Percentiles rank a stretch among this genome's conserved stretches.
These are phyloP conservation scores for Claviceps pusilla DNA, from an alignment of 2,329 filamentous ascomycete genomes.

Conservation along the genomic window DNA sequence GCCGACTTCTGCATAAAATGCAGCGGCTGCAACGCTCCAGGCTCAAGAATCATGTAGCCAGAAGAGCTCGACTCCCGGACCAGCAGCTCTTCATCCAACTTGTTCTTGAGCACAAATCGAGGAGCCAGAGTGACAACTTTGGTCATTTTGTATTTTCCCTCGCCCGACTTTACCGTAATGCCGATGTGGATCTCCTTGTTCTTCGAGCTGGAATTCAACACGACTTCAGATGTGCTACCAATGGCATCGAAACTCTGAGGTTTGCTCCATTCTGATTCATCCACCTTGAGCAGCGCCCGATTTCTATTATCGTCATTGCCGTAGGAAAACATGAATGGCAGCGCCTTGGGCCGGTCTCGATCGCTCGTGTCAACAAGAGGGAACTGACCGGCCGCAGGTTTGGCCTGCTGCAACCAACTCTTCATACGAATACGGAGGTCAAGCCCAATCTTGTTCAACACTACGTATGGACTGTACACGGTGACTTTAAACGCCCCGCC, in stretches of 20 bases:
- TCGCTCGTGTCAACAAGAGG: slow-evolving; percentile 35
- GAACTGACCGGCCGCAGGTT: slow-evolving; percentile 68
- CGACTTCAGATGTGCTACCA: slow-evolving; percentile 78
- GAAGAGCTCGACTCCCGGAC: slow-evolving; percentile 87
- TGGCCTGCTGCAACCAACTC: slow-evolving; percentile 70
- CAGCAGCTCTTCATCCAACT: slow-evolving; percentile 73
- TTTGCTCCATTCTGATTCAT: slow-evolving; percentile 89
- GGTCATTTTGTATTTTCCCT: slow-evolving; percentile 95
- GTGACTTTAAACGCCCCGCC: slow-evolving; percentile 94
- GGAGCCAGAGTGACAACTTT: slow-evolving; percentile 90
- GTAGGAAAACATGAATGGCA: slow-evolving; percentile 95
- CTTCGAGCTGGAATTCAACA: slow-evolving; percentile 57
- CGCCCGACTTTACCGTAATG: slow-evolving; percentile 74
- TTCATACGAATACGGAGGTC: slow-evolving; percentile 80
- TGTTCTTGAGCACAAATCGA: slow-evolving; percentile 87
- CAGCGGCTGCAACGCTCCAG: slow-evolving; percentile 68
- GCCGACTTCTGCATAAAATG: slow-evolving; percentile 75
- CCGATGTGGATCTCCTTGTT: slow-evolving; percentile 79
- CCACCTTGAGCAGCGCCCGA: slow-evolving; percentile 72
- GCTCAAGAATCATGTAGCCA: slow-evolving; percentile 61
- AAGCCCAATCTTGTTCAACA: slow-evolving; percentile 88
- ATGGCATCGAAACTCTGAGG: slow-evolving; percentile 97
- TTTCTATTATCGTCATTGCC: slow-evolving; percentile 81
- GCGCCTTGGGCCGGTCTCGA: slow-evolving; percentile 50
- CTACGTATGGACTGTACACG: slow-evolving; percentile 85